A percentile compares a stretch with the other conserved stretches of the same genome.
Conservation (phyloP, 106 monocot genomes). For the Acorus calamus region DNA sequence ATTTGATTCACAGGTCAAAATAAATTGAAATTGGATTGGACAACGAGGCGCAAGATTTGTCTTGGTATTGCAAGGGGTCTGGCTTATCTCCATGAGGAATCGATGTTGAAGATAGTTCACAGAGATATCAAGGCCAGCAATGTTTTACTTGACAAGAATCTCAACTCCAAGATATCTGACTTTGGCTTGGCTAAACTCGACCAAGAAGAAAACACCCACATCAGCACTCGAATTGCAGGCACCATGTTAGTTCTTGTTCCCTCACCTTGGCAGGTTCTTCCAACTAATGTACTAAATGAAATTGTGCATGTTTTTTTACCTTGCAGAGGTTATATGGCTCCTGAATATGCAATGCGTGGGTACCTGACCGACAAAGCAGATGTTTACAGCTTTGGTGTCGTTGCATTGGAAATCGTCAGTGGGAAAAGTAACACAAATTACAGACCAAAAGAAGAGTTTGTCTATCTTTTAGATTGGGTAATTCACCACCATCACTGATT, state of each 20-base stretch:
- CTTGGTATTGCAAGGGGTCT: slow-evolving; percentile 24
- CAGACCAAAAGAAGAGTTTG: neutral
- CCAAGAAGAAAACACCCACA: slow-evolving; percentile 14
- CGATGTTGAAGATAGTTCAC: slow-evolving; percentile 20
- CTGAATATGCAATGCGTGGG: slow-evolving; percentile 26
- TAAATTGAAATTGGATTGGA: slow-evolving; percentile 14
- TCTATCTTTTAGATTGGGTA: slow-evolving; percentile 17
- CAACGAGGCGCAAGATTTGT: slow-evolving; percentile 22
- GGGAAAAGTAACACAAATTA: slow-evolving; percentile 14
- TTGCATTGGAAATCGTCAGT: slow-evolving; percentile 14
- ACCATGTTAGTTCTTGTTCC: slow-evolving; percentile 14
- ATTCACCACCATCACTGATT: too few relatives aligned
- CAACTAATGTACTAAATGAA: neutral
- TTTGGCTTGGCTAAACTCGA: slow-evolving; percentile 31
- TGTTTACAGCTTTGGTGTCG: slow-evolving; percentile 23
- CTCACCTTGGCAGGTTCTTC: neutral
- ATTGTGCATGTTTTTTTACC: neutral
- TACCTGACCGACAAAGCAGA: slow-evolving; percentile 26
- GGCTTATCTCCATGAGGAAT: slow-evolving; percentile 28
- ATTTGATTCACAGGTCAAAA: slow-evolving; percentile 4
- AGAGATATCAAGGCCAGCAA: slow-evolving; percentile 32
- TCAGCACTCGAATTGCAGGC: slow-evolving; percentile 29
- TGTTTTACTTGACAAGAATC: slow-evolving; percentile 25
- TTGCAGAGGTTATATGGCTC: slow-evolving; percentile 30
- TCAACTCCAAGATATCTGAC: slow-evolving; percentile 31